Evolutionary conservation across 768 basidiomycete genomes (phyloP), one percentile per base, ranked within the genome.

Genomic region (Nidula microcarpa): DNA sequence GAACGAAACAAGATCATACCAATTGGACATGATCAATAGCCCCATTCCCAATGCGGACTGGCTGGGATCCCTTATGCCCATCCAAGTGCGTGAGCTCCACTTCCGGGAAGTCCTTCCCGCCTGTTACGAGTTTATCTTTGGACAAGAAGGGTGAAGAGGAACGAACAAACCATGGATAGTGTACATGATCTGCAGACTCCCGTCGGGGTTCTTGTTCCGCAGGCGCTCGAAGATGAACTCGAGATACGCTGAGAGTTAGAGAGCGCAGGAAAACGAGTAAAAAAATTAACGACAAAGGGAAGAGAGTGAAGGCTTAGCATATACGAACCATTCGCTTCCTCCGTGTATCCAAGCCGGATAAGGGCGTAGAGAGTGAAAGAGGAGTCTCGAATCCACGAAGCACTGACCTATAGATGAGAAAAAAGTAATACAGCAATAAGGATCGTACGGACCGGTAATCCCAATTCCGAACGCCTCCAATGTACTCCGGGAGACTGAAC

Each of bases 321-420:
- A 9, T 9, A 66, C 75, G n/a, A 52, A 91, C 91, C 81, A 57
- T 91, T 87, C 0, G 93, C 93, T 65, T 99, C 96, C 16, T 89
- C 80, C 0, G 94, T 98, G 70, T 95, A 98, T 0, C 96, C 97
- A 0, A 98, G 79, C 37, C 97, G 80, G 53, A 98, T 87, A 37
- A 98, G 78, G 0, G 95, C 96, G 63, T 98, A 99, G 5, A 98
- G 79, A 0, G 93, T 94, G 75, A 99, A 99, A 0, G 90, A 91
- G 0, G 94, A 87, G 63, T 99, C 96, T n/a, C 96, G 86, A 62
- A 98, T 92, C 90, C 91, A 93, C 0, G 88, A 90, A 3, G 85
- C 86, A 17, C 89, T 88, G 55, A 23, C 50, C 23, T 36, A 33
- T 30, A 11, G 17, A 23, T 37, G 47, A 49, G 49, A 33, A 47